A percentile compares a stretch with the other conserved stretches of the same genome.
Evolutionary conservation across 2,329 filamentous ascomycete genomes (phyloP).

Genomic region (Fonsecaea multimorphosa): DNA sequence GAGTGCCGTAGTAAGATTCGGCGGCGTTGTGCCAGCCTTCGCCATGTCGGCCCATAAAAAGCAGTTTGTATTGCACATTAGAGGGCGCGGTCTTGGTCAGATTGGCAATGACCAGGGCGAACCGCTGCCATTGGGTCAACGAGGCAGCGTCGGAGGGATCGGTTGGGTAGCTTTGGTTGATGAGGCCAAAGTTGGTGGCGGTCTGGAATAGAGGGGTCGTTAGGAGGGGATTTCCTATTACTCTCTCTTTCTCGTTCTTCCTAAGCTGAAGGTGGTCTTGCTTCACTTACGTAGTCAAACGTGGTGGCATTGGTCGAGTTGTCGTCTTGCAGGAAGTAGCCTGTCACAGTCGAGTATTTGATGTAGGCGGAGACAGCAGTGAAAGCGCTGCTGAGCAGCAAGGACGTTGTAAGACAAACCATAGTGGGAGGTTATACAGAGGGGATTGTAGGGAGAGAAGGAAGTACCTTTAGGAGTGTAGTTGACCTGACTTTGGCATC

Average conservation of each 20-base stretch:
- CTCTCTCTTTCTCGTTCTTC: not conserved
- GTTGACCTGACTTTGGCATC: not conserved
- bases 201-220: conserved; percentile 42
- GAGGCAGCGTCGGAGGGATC: conserved; percentile 46
- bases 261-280: too few relatives aligned
- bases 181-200: conserved; percentile 57
- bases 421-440: conserved; percentile 5
- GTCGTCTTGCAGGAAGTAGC: conserved; percentile 61
- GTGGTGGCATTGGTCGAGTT: conserved; percentile 52
- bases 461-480: not conserved
- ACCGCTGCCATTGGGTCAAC: conserved; percentile 62
- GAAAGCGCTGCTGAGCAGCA: conserved; percentile 21
- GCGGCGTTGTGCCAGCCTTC: conserved; percentile 68
- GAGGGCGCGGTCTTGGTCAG: conserved; percentile 51
- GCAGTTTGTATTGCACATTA: conserved; percentile 58
- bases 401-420: conserved; percentile 20
- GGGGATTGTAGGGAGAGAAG: not conserved
- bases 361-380: conserved; percentile 27
- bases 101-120: conserved; percentile 54
- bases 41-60: conserved; percentile 67
- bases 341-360: conserved; percentile 50
- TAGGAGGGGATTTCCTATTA: not conserved
- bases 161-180: conserved; percentile 52
- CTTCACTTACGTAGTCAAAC: conserved; percentile 57
- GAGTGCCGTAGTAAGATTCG: conserved; percentile 63